Evolutionary conservation across 768 basidiomycete species (phyloP), one percentile per base, ranked within the genome.

Genomic region (Suillus subalutaceus): DNA sequence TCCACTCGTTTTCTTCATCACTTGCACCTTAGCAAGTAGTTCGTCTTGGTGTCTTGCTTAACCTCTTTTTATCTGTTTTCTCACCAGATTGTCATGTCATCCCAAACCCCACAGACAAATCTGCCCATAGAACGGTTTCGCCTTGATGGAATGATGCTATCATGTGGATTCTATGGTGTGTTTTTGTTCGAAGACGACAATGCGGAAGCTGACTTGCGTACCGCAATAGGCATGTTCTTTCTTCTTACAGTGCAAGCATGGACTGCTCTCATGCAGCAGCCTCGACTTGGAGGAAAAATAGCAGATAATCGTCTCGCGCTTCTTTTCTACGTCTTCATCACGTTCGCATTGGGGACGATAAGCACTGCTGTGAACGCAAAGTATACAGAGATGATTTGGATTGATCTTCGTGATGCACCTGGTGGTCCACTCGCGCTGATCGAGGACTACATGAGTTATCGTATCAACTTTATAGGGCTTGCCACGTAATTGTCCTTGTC

Each of bases 321-420:
- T 15, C 30, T 73, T 6, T 20, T 50, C 26, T 75, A 74, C 20
- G 59, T 74, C 41, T 62, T 62, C 59, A 58, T 71, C 48, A 75
- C 74, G 35, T 78, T 78, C 37, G 9, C 46, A 13, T 62, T 77
- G 38, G 75, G 68, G 3, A 74, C 73, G 2, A 60, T 79, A 9
- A 71, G 70, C 8, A 70, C 77, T 8, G 77, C 69, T 6, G 68
- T 52, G 2, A 72, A 77, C 30, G 67, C 68, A 1, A 72, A 68
- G 40, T 77, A 73, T 62, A 78, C 68, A 50, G 63, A 72, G 66
- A 70, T 76, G 78, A 73, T 75, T 26, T 79, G 67, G 68, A 76
- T 78, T n/a, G 75, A 78, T 46, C 18, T 75, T 37, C 76, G 76
- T 20, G 67, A 62, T 2, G 38, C 59, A 8, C 59, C 59, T 8